Evolutionary conservation across 2,329 filamentous ascomycete genomes (phyloP).

Genomic region (Aspergillus quadrilineatus): DNA sequence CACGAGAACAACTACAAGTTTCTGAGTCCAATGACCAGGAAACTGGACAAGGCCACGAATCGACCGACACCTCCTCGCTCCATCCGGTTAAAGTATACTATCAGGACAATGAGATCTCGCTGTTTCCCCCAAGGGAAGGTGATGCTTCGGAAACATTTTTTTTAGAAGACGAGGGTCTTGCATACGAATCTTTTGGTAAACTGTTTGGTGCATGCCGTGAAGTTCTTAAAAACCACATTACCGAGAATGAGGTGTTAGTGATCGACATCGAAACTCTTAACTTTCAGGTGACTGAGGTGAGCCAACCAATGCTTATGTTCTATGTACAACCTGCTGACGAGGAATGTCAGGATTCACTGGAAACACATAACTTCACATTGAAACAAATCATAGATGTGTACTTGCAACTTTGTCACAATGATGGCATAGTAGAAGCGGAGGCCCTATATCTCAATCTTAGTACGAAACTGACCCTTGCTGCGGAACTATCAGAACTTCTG

Average conservation of each 20-base stretch:
- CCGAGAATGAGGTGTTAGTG: slow-evolving; percentile 57
- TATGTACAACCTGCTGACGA: slow-evolving; percentile 25
- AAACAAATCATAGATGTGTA: slow-evolving; percentile 61
- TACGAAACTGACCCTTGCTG: slow-evolving; percentile 54
- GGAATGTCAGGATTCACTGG: slow-evolving; percentile 48
- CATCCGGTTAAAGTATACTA: slow-evolving; percentile 57
- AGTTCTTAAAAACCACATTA: slow-evolving; percentile 56
- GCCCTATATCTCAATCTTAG: slow-evolving; percentile 60
- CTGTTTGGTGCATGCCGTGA: slow-evolving; percentile 58
- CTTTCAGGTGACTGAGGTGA: slow-evolving; percentile 59
- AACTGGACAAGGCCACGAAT: slow-evolving; percentile 10
- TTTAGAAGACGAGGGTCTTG: slow-evolving; percentile 55
- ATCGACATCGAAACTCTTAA: slow-evolving; percentile 56
- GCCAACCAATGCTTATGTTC: slow-evolving; percentile 22
- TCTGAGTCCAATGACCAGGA: slow-evolving; percentile 12
- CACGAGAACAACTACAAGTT: slow-evolving; percentile 7
- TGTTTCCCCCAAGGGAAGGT: slow-evolving; percentile 57
- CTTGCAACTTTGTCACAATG: slow-evolving; percentile 58
- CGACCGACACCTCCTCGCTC: slow-evolving; percentile 21
- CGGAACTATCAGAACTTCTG: slow-evolving; percentile 53
- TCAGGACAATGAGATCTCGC: slow-evolving; percentile 54
- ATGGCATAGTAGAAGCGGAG: slow-evolving; percentile 53
- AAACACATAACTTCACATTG: slow-evolving; percentile 52
- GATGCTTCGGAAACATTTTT: slow-evolving; percentile 58
- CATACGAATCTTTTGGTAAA: slow-evolving; percentile 52